Conservation (phyloP, 2,329 filamentous ascomycete genomes). For the Neonectria hederae region DNA sequence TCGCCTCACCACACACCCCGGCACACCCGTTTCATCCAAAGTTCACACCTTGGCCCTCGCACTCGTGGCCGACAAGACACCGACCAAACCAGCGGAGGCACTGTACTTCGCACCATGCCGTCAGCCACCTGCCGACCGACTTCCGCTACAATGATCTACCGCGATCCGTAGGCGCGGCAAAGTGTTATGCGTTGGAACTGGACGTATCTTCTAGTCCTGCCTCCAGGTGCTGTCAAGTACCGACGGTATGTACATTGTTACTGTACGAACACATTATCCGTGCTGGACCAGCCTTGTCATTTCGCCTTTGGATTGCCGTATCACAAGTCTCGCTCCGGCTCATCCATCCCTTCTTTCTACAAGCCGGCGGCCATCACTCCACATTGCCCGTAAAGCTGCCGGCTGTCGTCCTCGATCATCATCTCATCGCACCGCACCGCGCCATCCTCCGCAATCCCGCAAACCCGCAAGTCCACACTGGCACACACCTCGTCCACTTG, state of each 20-base stretch:
- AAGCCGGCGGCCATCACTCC: slow-evolving; percentile 11
- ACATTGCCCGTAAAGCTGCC: slow-evolving; percentile 8
- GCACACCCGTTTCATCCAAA: slow-evolving; percentile 25
- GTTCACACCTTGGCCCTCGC: slow-evolving; percentile 2
- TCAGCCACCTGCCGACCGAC: not conserved
- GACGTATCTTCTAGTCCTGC: not conserved
- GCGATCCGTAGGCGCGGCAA: not conserved
- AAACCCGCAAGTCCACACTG: not conserved
- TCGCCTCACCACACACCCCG: slow-evolving; percentile 21
- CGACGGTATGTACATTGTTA: not conserved
- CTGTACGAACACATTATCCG: not conserved
- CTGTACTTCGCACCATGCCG: not conserved
- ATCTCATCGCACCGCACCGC: not conserved
- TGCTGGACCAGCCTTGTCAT: not conserved
- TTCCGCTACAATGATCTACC: not conserved
- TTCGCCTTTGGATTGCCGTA: not conserved
- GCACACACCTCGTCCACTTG: not conserved
- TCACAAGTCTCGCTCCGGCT: not conserved
- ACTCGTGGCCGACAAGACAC: slow-evolving; percentile 16
- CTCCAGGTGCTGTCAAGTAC: not conserved
- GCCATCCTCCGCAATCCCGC: not conserved
- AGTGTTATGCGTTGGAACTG: not conserved
- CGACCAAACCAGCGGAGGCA: slow-evolving; percentile 1
- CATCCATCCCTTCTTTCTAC: not conserved
- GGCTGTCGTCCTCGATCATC: slow-evolving; percentile 7